Evolutionary conservation across 768 basidiomycete species (phyloP), one percentile per base, ranked within the genome.

Genomic region (Mycena albidolilacea): DNA sequence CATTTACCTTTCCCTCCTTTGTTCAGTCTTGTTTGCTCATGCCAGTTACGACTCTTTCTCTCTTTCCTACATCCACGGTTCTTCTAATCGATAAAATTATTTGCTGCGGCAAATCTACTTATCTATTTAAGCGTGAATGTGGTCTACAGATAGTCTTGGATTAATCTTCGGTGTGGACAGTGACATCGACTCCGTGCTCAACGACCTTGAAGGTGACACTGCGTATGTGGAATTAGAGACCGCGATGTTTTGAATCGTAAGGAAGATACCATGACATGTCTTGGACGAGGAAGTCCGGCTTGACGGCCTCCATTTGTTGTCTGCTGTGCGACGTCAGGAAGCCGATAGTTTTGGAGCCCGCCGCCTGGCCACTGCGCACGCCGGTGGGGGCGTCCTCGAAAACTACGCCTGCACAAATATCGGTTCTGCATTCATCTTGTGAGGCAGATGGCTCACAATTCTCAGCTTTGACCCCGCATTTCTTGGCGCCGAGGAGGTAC

Each of bases 361-460:
- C 95, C 0, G 92, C 89, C 57, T 89, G 85, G 12, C 96, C 96
- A 71, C 95, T 93, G 50, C 84, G 85, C 77, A 98, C 86, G 21
- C 97, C 97, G 17, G 90, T 90, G 1, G 96, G 96, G 3, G 97
- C 95, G 82, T 98, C 97, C 80, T 97, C 96, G 41, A 98, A 89
- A 17, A 98, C 97, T 59, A 97, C 85, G 76, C 93, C 93, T 92
- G 23, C 23, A 12, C 2, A 50, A 7, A 64, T 6, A 48, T 62
- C 58, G 65, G 46, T 64, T 23, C 5, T 52, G 11, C 7, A n/a
- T 19, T 15, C 11, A 19, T 30, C 10, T 54, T 54, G 10, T 30
- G 21, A 19, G 21, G 57, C 46, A 39, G n/a, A 48, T 4, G 11
- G 79, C 87, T 67, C 67, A 90, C 93, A 95, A 65, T 89, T 89